Evolutionary conservation across 306 rosid species (phyloP).

Genomic region (Vigna radiata): DNA sequence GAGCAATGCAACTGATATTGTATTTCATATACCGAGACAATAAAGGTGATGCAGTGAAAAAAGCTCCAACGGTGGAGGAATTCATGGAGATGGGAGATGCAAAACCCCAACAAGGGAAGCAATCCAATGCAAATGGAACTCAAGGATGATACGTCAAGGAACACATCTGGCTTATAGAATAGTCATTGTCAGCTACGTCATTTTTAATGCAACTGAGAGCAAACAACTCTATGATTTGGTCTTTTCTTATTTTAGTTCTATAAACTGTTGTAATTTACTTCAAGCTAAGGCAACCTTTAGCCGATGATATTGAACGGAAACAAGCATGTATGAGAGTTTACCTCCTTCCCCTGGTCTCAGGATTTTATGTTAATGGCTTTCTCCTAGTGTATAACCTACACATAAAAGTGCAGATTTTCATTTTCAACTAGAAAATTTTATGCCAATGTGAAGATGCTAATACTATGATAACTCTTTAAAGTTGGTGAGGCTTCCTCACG

Average conservation of each 20-base stretch:
- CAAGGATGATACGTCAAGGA: conserved; percentile 26
- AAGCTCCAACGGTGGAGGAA: conserved; percentile 47
- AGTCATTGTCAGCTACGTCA: background rate
- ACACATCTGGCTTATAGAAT: background rate
- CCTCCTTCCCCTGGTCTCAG: conserved; percentile 6
- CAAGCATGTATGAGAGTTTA: background rate
- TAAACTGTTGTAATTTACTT: conserved; percentile 2
- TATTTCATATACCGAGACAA: conserved; percentile 72
- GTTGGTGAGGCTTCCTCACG: no score
- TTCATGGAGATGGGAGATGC: conserved; percentile 66
- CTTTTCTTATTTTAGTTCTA: conserved; percentile 21
- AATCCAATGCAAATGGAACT: conserved; percentile 39
- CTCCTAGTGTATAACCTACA: background rate
- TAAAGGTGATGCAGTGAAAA: conserved; percentile 47
- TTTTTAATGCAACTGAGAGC: background rate
- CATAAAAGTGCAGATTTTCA: conserved; percentile 23
- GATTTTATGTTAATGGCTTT: conserved; percentile 8
- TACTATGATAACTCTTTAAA: background rate
- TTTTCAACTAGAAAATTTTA: background rate
- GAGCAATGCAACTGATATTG: conserved; percentile 70
- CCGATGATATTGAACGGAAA: conserved; percentile 1
- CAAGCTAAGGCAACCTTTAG: background rate
- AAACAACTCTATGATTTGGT: conserved; percentile 4
- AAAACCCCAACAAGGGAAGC: conserved; percentile 51
- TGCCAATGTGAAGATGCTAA: background rate